Conservation (phyloP, 2,329 filamentous ascomycete genomes). For the Hypoxylon rubiginosum region DNA sequence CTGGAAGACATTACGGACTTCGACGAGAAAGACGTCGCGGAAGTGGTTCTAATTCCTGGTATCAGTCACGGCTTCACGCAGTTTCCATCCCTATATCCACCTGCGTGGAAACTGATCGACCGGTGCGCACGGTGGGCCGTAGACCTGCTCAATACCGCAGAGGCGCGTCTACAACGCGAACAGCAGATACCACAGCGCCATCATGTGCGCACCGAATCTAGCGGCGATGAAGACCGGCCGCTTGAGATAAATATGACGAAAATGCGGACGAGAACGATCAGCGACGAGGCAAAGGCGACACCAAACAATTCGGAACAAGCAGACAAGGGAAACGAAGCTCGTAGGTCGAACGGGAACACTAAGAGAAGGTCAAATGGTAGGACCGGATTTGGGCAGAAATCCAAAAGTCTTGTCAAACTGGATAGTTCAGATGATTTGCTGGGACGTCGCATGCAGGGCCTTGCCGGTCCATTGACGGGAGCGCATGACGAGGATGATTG, state of each 20-base stretch:
- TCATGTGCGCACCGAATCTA: constrained; percentile 69
- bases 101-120: constrained; percentile 89
- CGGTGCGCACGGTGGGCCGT: constrained; percentile 85
- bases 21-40: constrained; percentile 80
- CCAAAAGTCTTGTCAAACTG: constrained; percentile 65
- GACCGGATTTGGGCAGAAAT: constrained; percentile 52
- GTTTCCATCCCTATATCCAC: constrained; percentile 88
- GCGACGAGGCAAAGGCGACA: constrained; percentile 36
- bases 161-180: constrained; percentile 55
- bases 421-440: constrained; percentile 71
- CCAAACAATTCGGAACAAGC: constrained; percentile 35
- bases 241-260: constrained; percentile 82
- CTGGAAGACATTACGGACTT: constrained; percentile 68
- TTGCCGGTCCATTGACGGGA: constrained; percentile 67
- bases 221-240: constrained; percentile 83
- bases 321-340: constrained; percentile 38
- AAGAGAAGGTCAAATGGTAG: constrained; percentile 44
- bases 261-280: constrained; percentile 54
- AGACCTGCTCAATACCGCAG: constrained; percentile 74
- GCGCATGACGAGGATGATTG: constrained; percentile 55
- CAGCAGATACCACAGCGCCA: constrained; percentile 55
- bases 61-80: constrained; percentile 95
- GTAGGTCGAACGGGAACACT: constrained; percentile 39
- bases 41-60: constrained; percentile 87
- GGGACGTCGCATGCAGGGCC: constrained; percentile 69